These are phyloP conservation scores for Colletotrichum sansevieriae DNA, from an alignment of 2,329 filamentous ascomycete species.

Conservation along the genomic window DNA sequence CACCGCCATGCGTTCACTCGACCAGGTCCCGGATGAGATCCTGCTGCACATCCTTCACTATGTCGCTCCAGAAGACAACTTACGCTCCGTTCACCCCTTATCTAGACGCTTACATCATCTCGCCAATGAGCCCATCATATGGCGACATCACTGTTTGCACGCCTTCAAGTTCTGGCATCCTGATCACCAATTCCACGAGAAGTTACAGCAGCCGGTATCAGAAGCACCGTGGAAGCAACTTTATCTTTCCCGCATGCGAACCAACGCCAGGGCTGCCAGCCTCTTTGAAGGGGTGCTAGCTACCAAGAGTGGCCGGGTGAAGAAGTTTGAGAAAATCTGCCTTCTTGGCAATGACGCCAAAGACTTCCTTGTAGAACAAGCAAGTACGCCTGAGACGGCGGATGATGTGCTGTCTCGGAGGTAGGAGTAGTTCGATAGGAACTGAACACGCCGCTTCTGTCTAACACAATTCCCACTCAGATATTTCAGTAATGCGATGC, in stretches of 20 bases:
- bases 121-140: slow-evolving; percentile 80
- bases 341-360: slow-evolving; percentile 87
- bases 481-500: slow-evolving; percentile 80
- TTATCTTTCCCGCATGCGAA: slow-evolving; percentile 68
- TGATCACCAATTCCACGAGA: slow-evolving; percentile 70
- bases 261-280: slow-evolving; percentile 64
- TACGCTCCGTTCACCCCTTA: slow-evolving; percentile 63
- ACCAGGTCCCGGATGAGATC: slow-evolving; percentile 83
- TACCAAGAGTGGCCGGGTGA: slow-evolving; percentile 77
- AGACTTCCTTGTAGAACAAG: slow-evolving; percentile 81
- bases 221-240: slow-evolving; percentile 81
- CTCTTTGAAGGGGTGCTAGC: slow-evolving; percentile 77
- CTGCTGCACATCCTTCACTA: slow-evolving; percentile 82
- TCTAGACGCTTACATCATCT: slow-evolving; percentile 75
- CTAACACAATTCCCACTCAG: slow-evolving; percentile 54
- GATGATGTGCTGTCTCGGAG: slow-evolving; percentile 84
- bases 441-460: neutral
- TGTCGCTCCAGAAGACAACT: slow-evolving; percentile 67
- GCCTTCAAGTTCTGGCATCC: slow-evolving; percentile 82
- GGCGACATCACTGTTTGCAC: slow-evolving; percentile 79
- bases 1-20: slow-evolving; percentile 52
- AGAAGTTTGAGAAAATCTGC: slow-evolving; percentile 78
- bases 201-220: slow-evolving; percentile 64
- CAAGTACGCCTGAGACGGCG: slow-evolving; percentile 66
- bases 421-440: slow-evolving; percentile 48